Evolutionary conservation across 2,329 filamentous ascomycete genomes (phyloP).

Genomic region (Clarireedia paspali): DNA sequence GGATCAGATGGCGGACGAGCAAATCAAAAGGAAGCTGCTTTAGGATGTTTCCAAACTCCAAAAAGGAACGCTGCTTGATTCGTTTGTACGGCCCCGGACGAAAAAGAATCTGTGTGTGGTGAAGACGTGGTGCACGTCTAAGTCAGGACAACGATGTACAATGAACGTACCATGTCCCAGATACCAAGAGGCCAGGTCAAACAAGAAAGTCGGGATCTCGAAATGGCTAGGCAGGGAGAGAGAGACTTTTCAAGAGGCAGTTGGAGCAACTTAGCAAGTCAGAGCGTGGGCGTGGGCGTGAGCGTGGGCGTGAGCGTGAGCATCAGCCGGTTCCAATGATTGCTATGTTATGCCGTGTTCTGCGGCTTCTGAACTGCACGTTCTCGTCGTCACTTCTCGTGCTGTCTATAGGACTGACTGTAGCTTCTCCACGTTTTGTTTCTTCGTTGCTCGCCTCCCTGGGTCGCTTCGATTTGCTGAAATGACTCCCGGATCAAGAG

Average conservation of each 20-base stretch:
- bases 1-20: constrained; percentile 7
- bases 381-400: too few relatives aligned
- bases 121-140: neutral
- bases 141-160: neutral
- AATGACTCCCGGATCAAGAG: constrained; percentile 1
- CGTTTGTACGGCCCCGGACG: neutral
- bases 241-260: too few relatives aligned
- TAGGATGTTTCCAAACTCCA: neutral
- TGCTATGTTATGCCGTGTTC: neutral
- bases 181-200: neutral
- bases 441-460: neutral
- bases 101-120: neutral
- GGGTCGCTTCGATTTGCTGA: neutral
- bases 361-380: neutral
- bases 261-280: too few relatives aligned
- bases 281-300: neutral
- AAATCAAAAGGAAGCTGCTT: constrained; percentile 4
- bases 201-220: neutral
- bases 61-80: neutral
- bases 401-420: too few relatives aligned
- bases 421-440: neutral
- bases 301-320: constrained; percentile 5
- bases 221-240: neutral
- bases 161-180: too few relatives aligned
- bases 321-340: constrained; percentile 5